Conservation (phyloP, 495 filamentous ascomycete species). For the Talaromyces trachyspermus region DNA sequence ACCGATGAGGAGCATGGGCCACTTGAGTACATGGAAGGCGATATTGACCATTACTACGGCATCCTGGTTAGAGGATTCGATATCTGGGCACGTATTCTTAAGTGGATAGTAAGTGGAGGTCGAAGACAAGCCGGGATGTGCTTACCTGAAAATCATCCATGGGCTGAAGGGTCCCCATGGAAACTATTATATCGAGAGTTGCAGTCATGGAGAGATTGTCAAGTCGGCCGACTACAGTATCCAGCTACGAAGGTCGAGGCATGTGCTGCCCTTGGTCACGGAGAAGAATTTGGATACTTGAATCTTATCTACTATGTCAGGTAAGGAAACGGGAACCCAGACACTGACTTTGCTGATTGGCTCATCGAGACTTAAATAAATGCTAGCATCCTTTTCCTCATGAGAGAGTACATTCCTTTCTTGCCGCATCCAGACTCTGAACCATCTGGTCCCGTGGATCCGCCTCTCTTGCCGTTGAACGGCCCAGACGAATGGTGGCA, state of each 20-base stretch:
- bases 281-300: conserved; percentile 19
- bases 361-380: neutral
- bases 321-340: conserved; percentile 3
- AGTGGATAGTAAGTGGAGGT: conserved; percentile 18
- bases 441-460: conserved; percentile 17
- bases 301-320: conserved; percentile 19
- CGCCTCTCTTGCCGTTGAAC: conserved; percentile 14
- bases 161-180: conserved; percentile 17
- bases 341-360: neutral
- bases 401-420: conserved; percentile 22
- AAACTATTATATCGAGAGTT: conserved; percentile 11
- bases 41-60: conserved; percentile 16
- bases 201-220: conserved; percentile 14
- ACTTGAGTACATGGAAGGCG: conserved; percentile 7
- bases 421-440: conserved; percentile 11
- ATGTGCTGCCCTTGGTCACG: conserved; percentile 13
- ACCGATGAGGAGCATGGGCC: too few relatives aligned
- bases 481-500: conserved; percentile 18
- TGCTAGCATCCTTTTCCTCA: conserved; percentile 13
- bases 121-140: conserved; percentile 19
- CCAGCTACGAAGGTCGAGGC: conserved; percentile 15
- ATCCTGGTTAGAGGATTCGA: conserved; percentile 18
- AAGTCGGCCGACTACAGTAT: conserved; percentile 16
- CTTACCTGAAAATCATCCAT: conserved; percentile 16
- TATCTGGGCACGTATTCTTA: conserved; percentile 22